Evolutionary conservation across 1,139 yeast species (phyloP).

Genomic region (Zygosaccharomyces sapae): DNA sequence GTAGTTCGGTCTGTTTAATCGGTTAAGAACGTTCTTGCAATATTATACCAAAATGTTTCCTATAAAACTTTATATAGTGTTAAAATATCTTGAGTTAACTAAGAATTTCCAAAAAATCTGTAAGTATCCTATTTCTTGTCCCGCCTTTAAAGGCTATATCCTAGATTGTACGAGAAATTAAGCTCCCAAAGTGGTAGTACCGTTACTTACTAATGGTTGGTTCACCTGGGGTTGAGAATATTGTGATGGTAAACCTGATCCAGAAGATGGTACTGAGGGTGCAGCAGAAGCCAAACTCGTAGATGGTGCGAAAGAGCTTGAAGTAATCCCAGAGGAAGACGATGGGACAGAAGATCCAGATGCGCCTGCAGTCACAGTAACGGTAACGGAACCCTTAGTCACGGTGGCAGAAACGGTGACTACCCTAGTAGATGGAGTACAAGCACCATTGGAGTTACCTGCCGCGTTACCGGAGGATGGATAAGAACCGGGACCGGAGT

Average conservation of each 20-base stretch:
- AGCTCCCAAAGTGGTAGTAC: not conserved
- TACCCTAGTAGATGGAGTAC: conserved; percentile 10
- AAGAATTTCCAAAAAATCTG: too few species aligned
- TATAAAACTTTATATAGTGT: not conserved
- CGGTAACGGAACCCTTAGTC: conserved; percentile 22
- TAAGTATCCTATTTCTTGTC: not conserved
- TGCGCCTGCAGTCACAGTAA: conserved; percentile 24
- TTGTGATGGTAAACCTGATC: not conserved
- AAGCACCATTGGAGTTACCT: conserved; percentile 8
- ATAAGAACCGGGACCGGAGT: not conserved
- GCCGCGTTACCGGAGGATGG: not conserved
- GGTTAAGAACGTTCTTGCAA: too few species aligned
- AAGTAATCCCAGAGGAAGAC: not conserved
- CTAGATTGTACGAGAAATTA: not conserved
- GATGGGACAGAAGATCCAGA: not conserved
- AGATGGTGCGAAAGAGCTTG: not conserved
- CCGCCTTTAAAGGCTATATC: not conserved
- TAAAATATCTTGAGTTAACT: not conserved
- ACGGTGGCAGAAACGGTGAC: conserved; percentile 30
- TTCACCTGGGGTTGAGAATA: not conserved
- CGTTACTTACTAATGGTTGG: not conserved
- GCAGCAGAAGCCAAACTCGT: not conserved
- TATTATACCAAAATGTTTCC: too few species aligned
- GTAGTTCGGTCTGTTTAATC: not conserved
- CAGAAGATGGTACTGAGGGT: not conserved